phyloP scores from a whole-genome alignment of 306 rosid genomes.

The Lathyrus aphaca region DNA sequence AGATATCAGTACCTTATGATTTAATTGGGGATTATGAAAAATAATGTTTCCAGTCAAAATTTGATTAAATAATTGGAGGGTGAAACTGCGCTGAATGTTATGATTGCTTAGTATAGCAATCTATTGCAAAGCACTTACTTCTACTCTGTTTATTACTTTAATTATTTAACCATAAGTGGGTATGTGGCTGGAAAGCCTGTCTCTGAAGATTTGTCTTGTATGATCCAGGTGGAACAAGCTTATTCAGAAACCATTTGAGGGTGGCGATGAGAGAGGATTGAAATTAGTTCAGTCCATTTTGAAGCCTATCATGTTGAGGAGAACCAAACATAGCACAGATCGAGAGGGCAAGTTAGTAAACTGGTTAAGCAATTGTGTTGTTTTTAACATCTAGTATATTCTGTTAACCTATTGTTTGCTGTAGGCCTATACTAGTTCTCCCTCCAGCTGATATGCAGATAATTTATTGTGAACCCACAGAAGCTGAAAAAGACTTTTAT shows the following conservation, averaged over 20 bases:
- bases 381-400: constrained; percentile 35
- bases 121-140: no score
- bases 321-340: constrained; percentile 90
- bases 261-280: constrained; percentile 91
- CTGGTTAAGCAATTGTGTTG: constrained; percentile 27
- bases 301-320: constrained; percentile 92
- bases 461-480: constrained; percentile 86
- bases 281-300: constrained; percentile 90
- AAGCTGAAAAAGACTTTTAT: constrained; percentile 90
- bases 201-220: constrained; percentile 34
- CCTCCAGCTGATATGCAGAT: constrained; percentile 93
- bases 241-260: constrained; percentile 92
- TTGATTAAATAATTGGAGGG: constrained; percentile 24
- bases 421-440: constrained; percentile 92
- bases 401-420: constrained; percentile 39
- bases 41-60: constrained; percentile 15
- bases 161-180: constrained; percentile 20
- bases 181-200: constrained; percentile 38
- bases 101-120: constrained; percentile 24
- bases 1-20: no score
- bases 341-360: constrained; percentile 78
- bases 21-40: constrained; percentile 6
- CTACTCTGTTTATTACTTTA: constrained; percentile 28
- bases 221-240: constrained; percentile 95
- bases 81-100: constrained; percentile 28